Evolutionary conservation across 208 protist species (phyloP).

Genomic region (Crithidia sp.): DNA sequence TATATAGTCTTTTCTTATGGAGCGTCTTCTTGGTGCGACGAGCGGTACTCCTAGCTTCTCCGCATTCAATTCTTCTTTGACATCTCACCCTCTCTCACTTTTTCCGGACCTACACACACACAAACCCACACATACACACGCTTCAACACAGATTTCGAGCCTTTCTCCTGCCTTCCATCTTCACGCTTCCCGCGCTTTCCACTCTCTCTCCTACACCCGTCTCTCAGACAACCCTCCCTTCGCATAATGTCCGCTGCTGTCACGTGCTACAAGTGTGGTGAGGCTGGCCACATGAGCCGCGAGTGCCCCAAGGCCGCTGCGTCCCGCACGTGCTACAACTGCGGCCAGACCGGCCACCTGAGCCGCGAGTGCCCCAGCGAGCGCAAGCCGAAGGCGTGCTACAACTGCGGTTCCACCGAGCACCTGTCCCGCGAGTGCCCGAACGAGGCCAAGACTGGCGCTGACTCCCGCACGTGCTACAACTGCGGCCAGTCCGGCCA

Average conservation of each 20-base stretch:
- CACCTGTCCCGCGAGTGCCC: constrained; percentile 75
- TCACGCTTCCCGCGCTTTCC: constrained; percentile 5
- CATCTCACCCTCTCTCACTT: too few species aligned
- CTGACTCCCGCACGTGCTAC: constrained; percentile 72
- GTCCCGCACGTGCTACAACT: constrained; percentile 67
- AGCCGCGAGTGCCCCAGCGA: constrained; percentile 70
- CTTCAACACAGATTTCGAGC: too few species aligned
- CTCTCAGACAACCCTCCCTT: constrained; percentile 3
- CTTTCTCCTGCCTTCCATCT: background rate
- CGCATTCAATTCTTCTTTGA: too few species aligned
- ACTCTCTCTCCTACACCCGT: constrained; percentile 10
- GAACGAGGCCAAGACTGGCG: constrained; percentile 48
- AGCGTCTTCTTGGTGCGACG: too few species aligned
- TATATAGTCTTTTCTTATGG: too few species aligned
- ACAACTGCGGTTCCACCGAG: constrained; percentile 78
- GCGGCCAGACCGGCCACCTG: constrained; percentile 62
- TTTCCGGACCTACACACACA: too few species aligned
- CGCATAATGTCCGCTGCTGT: constrained; percentile 37
- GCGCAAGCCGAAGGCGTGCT: constrained; percentile 57
- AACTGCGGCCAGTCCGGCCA: constrained; percentile 70
- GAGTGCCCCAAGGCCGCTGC: constrained; percentile 48
- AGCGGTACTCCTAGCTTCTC: too few species aligned
- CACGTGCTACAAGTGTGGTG: constrained; percentile 66
- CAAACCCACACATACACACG: too few species aligned
- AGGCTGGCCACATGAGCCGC: constrained; percentile 61